These are phyloP conservation scores for Trichosporon ovoides DNA, from an alignment of 1,284 basidiomycete genomes.

Conservation along the genomic window DNA sequence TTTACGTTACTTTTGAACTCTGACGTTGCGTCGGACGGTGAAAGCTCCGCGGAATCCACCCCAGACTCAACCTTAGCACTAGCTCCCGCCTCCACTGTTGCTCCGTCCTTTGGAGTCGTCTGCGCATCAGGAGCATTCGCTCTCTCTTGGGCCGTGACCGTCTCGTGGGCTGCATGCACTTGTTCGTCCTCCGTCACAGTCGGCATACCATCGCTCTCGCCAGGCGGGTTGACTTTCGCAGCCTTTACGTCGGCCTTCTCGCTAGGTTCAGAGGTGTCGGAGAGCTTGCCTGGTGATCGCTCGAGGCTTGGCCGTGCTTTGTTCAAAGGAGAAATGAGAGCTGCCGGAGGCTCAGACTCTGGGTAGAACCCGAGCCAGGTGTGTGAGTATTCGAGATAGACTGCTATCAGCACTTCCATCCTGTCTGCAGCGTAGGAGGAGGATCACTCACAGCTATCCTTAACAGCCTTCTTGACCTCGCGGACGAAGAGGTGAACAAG, in stretches of 20 bases:
- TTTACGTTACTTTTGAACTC: no score
- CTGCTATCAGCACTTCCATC: slow-evolving; percentile 11
- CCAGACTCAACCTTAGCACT: no score
- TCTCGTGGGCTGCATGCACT: not conserved
- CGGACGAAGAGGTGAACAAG: slow-evolving; percentile 31
- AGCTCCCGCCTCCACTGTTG: no score
- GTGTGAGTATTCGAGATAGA: slow-evolving; percentile 14
- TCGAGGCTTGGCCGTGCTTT: not conserved
- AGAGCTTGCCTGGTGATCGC: slow-evolving; percentile 7
- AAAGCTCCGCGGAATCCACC: no score
- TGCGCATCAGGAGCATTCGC: not conserved
- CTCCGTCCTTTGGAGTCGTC: not conserved
- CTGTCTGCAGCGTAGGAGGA: not conserved
- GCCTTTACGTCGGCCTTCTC: not conserved
- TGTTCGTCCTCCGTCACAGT: not conserved
- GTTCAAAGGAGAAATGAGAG: slow-evolving; percentile 9
- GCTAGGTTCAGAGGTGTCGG: not conserved
- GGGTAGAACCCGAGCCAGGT: slow-evolving; percentile 37
- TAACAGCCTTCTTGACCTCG: slow-evolving; percentile 22
- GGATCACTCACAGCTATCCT: slow-evolving; percentile 9
- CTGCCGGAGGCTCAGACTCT: not conserved
- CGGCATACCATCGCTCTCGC: not conserved
- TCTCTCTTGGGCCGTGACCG: not conserved
- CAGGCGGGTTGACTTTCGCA: not conserved
- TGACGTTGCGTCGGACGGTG: no score